Percentiles rank a stretch among this genome's conserved stretches.
Evolutionary conservation across 208 protist species (phyloP).

Genomic region (Angomonas desouzai): DNA sequence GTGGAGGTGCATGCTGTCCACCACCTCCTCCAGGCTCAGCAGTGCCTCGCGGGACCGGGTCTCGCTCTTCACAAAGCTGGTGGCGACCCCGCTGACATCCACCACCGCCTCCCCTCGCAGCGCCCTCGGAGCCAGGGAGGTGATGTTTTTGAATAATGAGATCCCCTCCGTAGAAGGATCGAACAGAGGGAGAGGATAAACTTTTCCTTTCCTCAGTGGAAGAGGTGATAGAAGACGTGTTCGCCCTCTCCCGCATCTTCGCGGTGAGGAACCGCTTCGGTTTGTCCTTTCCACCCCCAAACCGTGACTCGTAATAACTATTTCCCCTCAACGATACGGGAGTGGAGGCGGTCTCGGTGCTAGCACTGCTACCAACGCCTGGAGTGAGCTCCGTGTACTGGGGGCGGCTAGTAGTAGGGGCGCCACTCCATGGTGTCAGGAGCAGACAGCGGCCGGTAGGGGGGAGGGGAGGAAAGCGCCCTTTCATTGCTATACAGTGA

Average conservation of each 20-base stretch:
- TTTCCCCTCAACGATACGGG: constrained; percentile 60
- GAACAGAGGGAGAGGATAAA: no score
- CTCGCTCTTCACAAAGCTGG: constrained; percentile 53
- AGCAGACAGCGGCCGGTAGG: constrained; percentile 31
- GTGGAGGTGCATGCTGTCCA: constrained; percentile 78
- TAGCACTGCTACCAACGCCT: not conserved
- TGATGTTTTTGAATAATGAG: constrained; percentile 26
- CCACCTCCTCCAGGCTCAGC: constrained; percentile 42
- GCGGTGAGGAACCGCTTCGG: not conserved
- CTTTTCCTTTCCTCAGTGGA: no score
- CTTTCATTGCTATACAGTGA: not conserved
- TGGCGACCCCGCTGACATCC: constrained; percentile 69
- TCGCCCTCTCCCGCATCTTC: not conserved
- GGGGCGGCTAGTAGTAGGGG: not conserved
- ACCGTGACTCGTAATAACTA: constrained; percentile 69
- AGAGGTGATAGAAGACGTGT: not conserved
- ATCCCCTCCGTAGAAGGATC: constrained; percentile 31
- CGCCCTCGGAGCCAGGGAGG: constrained; percentile 29
- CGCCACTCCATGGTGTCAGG: not conserved
- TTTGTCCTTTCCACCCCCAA: constrained; percentile 11
- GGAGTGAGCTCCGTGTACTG: constrained; percentile 2
- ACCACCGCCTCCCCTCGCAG: constrained; percentile 45
- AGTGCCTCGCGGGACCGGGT: constrained; percentile 29
- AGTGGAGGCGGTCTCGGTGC: not conserved
- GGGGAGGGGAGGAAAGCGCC: constrained; percentile 14